These are phyloP conservation scores for Suillus subluteus DNA, from an alignment of 768 basidiomycete species.

Conservation along the genomic window DNA sequence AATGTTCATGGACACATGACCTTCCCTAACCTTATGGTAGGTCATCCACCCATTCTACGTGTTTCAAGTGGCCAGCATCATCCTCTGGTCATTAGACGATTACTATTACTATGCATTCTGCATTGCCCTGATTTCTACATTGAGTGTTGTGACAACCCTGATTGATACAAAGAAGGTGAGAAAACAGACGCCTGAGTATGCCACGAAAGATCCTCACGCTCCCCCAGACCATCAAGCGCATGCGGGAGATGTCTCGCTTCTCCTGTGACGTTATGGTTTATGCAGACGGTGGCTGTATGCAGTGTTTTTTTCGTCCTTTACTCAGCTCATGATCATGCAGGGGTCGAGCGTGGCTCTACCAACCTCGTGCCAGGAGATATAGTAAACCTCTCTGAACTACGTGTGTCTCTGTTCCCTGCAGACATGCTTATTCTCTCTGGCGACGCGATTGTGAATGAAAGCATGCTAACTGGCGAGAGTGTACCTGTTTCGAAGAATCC, in stretches of 20 bases:
- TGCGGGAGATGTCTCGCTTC: slow-evolving; percentile 96
- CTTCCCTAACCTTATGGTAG: slow-evolving; percentile 38
- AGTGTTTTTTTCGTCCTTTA: slow-evolving; percentile 4
- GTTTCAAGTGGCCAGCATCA: slow-evolving; percentile 94
- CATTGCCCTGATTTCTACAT: slow-evolving; percentile 86
- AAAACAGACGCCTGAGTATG: slow-evolving; percentile 5
- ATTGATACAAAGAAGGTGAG: slow-evolving; percentile 89
- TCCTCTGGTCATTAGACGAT: slow-evolving; percentile 93
- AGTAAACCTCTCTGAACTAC: slow-evolving; percentile 81
- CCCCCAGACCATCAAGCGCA: slow-evolving; percentile 80
- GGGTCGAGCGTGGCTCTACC: slow-evolving; percentile 72
- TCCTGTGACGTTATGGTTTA: slow-evolving; percentile 76
- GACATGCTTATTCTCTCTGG: slow-evolving; percentile 93
- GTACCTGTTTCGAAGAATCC: slow-evolving; percentile 94
- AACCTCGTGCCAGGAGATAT: slow-evolving; percentile 91
- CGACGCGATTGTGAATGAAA: slow-evolving; percentile 98
- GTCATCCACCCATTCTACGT: slow-evolving; percentile 98
- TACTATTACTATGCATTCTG: slow-evolving; percentile 99
- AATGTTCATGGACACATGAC: background rate
- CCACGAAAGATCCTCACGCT: slow-evolving; percentile 13
- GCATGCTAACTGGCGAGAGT: slow-evolving; percentile 98
- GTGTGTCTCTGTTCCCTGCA: slow-evolving; percentile 77
- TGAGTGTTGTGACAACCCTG: slow-evolving; percentile 84
- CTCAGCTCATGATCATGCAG: slow-evolving; percentile 40
- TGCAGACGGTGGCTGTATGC: slow-evolving; percentile 72